Evolutionary conservation across 345 rosid species (phyloP).

Genomic region (Syzygium aqueum): DNA sequence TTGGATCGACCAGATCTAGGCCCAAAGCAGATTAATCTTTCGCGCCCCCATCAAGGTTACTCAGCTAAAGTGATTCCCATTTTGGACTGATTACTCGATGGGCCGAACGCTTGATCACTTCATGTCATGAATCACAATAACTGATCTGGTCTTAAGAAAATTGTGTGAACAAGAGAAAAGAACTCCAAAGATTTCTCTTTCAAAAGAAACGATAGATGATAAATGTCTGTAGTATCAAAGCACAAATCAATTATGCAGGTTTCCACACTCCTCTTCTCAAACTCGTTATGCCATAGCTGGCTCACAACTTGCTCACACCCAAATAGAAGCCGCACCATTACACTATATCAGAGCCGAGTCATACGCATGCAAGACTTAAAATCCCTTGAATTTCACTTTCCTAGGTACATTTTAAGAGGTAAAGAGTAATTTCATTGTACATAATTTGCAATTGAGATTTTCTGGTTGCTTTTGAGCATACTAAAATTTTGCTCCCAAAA

Average conservation of each 20-base stretch:
- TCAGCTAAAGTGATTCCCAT: background rate
- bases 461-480: background rate
- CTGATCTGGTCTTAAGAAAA: background rate
- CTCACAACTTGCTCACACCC: background rate
- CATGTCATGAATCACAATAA: background rate
- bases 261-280: background rate
- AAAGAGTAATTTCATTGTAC: background rate
- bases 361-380: background rate
- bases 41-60: background rate
- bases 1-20: background rate
- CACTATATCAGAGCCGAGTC: fast-evolving
- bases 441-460: background rate
- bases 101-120: background rate
- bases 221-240: background rate
- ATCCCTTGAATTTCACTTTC: background rate
- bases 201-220: background rate
- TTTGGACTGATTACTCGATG: background rate
- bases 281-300: background rate
- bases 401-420: background rate
- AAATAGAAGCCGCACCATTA: background rate
- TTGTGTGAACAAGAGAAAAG: background rate
- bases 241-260: background rate
- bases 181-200: background rate
- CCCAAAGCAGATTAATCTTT: background rate
- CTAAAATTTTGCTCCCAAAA: background rate